A percentile compares a stretch with the other conserved stretches of the same genome.
Conservation (phyloP, 805 yeast species). For the Wickerhamiella brachini region DNA sequence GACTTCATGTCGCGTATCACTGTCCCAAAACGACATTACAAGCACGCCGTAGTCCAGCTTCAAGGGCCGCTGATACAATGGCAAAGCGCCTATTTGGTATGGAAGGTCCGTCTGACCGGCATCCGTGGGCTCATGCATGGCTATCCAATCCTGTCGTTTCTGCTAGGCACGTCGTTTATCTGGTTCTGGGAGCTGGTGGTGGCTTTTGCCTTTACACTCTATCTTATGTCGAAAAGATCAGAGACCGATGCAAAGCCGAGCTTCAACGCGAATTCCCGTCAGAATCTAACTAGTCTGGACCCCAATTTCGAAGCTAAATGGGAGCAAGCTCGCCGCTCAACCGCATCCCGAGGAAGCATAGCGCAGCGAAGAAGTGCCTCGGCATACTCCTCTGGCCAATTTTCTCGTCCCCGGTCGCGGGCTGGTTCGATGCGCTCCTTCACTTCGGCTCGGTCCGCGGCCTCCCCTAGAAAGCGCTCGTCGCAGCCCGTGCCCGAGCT, state of each 20-base stretch:
- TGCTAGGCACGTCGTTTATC: constrained; percentile 6
- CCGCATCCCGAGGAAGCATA: not conserved
- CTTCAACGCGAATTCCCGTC: too few relatives aligned
- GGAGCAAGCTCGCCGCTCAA: not conserved
- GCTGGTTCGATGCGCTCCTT: not conserved
- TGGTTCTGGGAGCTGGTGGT: constrained; percentile 10
- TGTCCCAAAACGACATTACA: not conserved
- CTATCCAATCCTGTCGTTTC: constrained; percentile 8
- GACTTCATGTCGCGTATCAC: constrained; percentile 13
- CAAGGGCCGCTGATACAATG: not conserved
- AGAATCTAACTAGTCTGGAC: not conserved
- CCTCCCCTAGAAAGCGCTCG: not conserved
- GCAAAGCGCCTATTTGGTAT: constrained; percentile 2
- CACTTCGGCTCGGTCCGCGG: not conserved
- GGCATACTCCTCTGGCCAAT: not conserved
- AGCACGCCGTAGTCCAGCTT: not conserved
- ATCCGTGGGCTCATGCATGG: constrained; percentile 8
- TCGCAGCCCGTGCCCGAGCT: not conserved
- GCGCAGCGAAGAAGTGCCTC: not conserved
- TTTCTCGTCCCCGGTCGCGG: not conserved
- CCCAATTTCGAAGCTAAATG: not conserved
- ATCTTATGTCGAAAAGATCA: not conserved
- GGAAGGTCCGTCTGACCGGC: constrained; percentile 8
- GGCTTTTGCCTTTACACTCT: constrained; percentile 2
- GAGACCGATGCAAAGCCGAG: too few relatives aligned